These are phyloP conservation scores for Pestalotiopsis sp. DNA, from an alignment of 2,329 filamentous ascomycete species.

Conservation along the genomic window DNA sequence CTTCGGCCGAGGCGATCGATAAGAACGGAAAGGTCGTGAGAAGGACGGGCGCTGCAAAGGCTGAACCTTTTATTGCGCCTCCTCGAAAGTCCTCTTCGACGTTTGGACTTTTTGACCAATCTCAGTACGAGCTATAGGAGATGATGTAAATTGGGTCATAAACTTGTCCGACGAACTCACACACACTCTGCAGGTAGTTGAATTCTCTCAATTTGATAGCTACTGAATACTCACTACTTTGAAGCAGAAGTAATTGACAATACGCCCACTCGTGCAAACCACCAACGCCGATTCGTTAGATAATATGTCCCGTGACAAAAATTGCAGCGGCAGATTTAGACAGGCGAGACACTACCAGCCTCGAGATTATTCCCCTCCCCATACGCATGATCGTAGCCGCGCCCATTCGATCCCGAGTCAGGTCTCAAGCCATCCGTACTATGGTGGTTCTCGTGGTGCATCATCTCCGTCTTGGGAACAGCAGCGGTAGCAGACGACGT, in stretches of 20 bases:
- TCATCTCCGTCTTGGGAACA: background rate
- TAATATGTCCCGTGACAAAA: no score
- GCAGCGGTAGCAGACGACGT: background rate
- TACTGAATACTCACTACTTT: no score
- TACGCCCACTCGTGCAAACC: no score
- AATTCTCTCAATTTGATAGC: no score
- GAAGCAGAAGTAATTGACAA: no score
- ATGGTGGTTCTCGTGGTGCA: background rate
- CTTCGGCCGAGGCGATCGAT: conserved; percentile 29
- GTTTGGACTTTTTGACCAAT: background rate
- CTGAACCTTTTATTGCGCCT: conserved; percentile 24
- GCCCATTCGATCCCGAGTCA: background rate
- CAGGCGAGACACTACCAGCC: background rate
- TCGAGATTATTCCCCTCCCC: background rate
- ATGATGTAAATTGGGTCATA: background rate
- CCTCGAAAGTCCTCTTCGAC: background rate
- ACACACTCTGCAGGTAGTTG: no score
- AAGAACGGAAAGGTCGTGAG: conserved; percentile 22
- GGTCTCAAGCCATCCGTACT: background rate
- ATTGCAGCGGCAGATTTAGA: background rate
- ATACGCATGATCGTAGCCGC: background rate
- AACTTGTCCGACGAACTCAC: background rate
- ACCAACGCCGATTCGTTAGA: no score
- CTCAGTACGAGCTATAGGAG: background rate
- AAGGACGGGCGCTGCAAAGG: conserved; percentile 20